Conservation (phyloP, 176 grass and related monocot species). For the Hyparrhenia diplandra region DNA sequence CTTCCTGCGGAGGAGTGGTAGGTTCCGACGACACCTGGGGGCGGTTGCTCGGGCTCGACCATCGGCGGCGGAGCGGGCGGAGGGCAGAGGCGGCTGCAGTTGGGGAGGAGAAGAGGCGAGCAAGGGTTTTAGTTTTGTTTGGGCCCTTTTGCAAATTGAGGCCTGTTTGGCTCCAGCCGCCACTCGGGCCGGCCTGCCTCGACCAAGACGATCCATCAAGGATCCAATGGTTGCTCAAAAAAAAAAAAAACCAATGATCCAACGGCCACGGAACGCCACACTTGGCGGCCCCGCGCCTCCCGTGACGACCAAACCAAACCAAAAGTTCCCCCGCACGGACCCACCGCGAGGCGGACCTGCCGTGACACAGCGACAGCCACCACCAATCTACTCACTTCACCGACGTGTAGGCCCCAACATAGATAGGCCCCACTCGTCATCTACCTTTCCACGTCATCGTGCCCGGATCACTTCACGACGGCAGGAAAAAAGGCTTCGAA, state of each 20-base stretch:
- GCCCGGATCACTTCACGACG: background rate
- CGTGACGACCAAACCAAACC: background rate
- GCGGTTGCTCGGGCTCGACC: constrained; percentile 26
- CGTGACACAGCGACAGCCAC: background rate
- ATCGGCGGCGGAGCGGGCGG: background rate
- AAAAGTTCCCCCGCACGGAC: constrained; percentile 1
- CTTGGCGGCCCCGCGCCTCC: background rate
- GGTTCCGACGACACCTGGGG: background rate
- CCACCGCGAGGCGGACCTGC: constrained; percentile 4
- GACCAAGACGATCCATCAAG: background rate
- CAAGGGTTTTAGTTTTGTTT: background rate
- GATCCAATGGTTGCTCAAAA: background rate
- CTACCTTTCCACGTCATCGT: fast-evolving
- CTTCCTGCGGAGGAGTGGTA: constrained; percentile 15
- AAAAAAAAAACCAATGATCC: background rate
- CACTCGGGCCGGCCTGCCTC: background rate
- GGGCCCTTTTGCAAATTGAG: background rate
- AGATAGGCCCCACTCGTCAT: background rate
- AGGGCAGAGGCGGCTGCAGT: background rate
- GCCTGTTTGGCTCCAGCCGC: background rate
- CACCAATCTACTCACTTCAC: background rate
- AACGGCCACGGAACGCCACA: background rate
- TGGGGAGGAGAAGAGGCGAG: background rate
- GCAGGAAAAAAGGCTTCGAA: constrained; percentile 6
- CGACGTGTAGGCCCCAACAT: background rate